Evolutionary conservation across 2,329 filamentous ascomycete species (phyloP).

Genomic region (Elsinoe ampelina): DNA sequence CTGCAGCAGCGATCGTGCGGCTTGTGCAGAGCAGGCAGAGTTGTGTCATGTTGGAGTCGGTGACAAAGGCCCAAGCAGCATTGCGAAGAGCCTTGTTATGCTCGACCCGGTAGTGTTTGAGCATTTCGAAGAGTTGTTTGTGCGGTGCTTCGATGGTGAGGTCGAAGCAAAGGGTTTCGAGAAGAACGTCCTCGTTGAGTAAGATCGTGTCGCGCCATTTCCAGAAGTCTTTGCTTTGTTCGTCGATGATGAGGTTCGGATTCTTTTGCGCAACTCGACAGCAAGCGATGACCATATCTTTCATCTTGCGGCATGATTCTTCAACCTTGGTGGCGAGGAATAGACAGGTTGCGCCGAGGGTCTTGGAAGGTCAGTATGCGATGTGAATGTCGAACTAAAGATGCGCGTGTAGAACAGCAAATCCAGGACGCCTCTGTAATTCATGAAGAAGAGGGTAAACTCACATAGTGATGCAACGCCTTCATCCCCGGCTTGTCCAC

Average conservation of each 20-base stretch:
- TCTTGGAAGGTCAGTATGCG: slow-evolving; percentile 29
- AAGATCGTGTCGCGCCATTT: slow-evolving; percentile 92
- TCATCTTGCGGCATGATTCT: slow-evolving; percentile 92
- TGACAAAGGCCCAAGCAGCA: slow-evolving; percentile 86
- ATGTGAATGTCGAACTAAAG: not conserved
- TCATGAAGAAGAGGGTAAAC: slow-evolving; percentile 13
- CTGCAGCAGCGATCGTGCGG: slow-evolving; percentile 71
- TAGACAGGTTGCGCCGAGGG: slow-evolving; percentile 81
- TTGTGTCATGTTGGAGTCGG: slow-evolving; percentile 76
- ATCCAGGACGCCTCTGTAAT: too few species aligned
- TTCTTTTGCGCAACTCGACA: slow-evolving; percentile 95
- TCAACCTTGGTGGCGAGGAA: slow-evolving; percentile 97
- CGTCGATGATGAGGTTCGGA: slow-evolving; percentile 77
- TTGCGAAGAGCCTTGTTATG: slow-evolving; percentile 77
- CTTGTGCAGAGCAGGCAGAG: slow-evolving; percentile 74
- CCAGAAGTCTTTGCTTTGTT: slow-evolving; percentile 98
- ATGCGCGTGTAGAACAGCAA: too few species aligned
- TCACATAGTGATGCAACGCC: slow-evolving; percentile 74
- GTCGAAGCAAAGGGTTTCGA: slow-evolving; percentile 90
- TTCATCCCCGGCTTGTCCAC: slow-evolving; percentile 57
- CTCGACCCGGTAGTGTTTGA: slow-evolving; percentile 62
- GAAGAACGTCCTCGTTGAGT: slow-evolving; percentile 81
- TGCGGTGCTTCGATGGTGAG: slow-evolving; percentile 85
- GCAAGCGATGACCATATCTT: slow-evolving; percentile 85
- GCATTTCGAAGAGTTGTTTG: slow-evolving; percentile 69